A percentile compares a stretch with the other conserved stretches of the same genome.
Conservation (phyloP, 805 yeast genomes). For the Sungouiozyma ichnusensis region DNA sequence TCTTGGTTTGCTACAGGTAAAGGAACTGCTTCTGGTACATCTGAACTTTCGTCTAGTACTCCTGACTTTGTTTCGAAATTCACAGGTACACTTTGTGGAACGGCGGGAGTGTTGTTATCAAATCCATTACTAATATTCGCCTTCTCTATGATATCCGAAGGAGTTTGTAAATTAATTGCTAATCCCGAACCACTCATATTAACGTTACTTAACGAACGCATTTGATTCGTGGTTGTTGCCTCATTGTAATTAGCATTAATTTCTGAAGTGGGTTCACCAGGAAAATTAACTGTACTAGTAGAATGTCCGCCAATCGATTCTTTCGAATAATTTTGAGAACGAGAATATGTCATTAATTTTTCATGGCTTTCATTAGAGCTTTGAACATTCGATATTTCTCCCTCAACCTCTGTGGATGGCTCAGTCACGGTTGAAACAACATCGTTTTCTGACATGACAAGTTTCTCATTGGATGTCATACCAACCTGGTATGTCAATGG, state of each 20-base stretch:
- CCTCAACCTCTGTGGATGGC: no score
- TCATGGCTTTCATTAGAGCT: not conserved
- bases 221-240: not conserved
- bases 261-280: not conserved
- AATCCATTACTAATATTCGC: no score
- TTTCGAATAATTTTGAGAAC: not conserved
- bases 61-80: not conserved
- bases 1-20: not conserved
- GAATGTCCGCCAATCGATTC: not conserved
- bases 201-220: not conserved
- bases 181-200: not conserved
- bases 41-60: not conserved
- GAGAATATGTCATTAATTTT: not conserved
- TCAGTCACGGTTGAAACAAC: no score
- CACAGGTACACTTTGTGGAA: not conserved
- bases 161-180: not conserved
- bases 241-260: not conserved
- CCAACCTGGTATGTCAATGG: not conserved
- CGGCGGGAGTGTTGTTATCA: not conserved
- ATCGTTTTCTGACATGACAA: not conserved
- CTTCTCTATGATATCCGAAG: not conserved
- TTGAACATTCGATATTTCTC: not conserved
- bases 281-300: not conserved
- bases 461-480: not conserved
- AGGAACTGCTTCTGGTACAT: not conserved